A percentile compares a stretch with the other conserved stretches of the same genome.
phyloP scores from a whole-genome alignment of 1,284 basidiomycete species.

The Boletus semigastroideus region DNA sequence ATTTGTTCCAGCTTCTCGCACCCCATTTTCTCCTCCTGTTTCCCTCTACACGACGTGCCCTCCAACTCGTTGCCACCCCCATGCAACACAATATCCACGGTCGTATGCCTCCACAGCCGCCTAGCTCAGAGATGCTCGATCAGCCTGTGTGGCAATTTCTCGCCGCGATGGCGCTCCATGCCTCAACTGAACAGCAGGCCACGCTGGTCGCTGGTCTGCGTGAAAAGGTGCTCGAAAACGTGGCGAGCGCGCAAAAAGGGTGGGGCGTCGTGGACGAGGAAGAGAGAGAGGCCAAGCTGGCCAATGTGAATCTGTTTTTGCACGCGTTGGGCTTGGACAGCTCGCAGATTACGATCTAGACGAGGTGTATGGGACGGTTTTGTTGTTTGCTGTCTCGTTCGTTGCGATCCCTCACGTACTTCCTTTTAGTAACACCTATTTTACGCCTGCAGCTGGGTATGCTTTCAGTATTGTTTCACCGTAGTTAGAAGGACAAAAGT shows the following conservation, averaged over 20 bases:
- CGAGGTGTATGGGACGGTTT: not conserved
- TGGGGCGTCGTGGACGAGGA: constrained; percentile 66
- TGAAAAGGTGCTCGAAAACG: constrained; percentile 91
- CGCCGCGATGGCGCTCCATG: constrained; percentile 85
- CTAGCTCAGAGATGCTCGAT: constrained; percentile 82
- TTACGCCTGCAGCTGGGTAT: constrained; percentile 3
- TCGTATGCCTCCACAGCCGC: constrained; percentile 40
- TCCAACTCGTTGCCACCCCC: constrained; percentile 38
- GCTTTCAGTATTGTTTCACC: constrained; percentile 14
- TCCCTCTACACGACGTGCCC: constrained; percentile 80
- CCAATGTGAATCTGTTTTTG: constrained; percentile 85
- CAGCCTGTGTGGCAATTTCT: constrained; percentile 93
- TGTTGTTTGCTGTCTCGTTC: not conserved
- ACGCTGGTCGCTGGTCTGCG: constrained; percentile 83
- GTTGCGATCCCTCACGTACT: not conserved
- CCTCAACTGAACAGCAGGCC: constrained; percentile 82
- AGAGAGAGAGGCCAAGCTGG: constrained; percentile 63
- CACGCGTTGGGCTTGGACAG: constrained; percentile 84
- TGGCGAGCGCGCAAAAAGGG: constrained; percentile 74
- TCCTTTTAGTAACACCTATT: constrained; percentile 1
- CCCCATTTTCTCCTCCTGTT: constrained; percentile 81
- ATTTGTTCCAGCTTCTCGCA: constrained; percentile 77
- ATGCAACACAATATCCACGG: constrained; percentile 36
- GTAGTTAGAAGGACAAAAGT: constrained; percentile 22
- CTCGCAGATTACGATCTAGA: constrained; percentile 71